These are phyloP conservation scores for Vanrija sp. DNA, from an alignment of 1,284 basidiomycete species.

Conservation along the genomic window DNA sequence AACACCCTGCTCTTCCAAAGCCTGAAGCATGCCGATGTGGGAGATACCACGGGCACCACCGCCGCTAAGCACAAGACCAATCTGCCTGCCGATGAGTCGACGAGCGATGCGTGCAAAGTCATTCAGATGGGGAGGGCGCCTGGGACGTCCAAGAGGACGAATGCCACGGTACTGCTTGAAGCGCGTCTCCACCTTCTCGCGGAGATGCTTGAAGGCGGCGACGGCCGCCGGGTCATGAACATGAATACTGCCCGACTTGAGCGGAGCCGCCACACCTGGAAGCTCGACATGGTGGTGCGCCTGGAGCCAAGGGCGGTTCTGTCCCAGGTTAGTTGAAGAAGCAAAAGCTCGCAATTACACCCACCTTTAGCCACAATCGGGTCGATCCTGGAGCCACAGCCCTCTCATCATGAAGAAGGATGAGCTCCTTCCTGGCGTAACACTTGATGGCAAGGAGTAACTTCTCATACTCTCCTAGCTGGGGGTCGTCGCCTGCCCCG, in stretches of 20 bases:
- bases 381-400: conserved; percentile 88
- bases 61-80: conserved; percentile 91
- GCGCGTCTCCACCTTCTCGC: conserved; percentile 82
- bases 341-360: conserved; percentile 12
- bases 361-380: conserved; percentile 89
- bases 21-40: conserved; percentile 84
- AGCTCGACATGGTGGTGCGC: conserved; percentile 48
- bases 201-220: conserved; percentile 68
- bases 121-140: conserved; percentile 72
- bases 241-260: conserved; percentile 59
- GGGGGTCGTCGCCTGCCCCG: conserved; percentile 89
- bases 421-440: conserved; percentile 92
- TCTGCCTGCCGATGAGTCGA: conserved; percentile 84
- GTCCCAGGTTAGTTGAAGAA: neutral
- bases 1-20: conserved; percentile 84
- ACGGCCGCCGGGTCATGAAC: conserved; percentile 84
- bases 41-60: conserved; percentile 93
- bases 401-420: conserved; percentile 88
- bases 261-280: conserved; percentile 55
- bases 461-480: conserved; percentile 86
- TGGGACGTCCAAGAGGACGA: conserved; percentile 64
- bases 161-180: conserved; percentile 80
- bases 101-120: conserved; percentile 92
- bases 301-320: conserved; percentile 86
- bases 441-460: conserved; percentile 85